Base-by-base conservation (phyloP, 495 filamentous ascomycete species). In the Penicillium egyptiacum region DNA sequence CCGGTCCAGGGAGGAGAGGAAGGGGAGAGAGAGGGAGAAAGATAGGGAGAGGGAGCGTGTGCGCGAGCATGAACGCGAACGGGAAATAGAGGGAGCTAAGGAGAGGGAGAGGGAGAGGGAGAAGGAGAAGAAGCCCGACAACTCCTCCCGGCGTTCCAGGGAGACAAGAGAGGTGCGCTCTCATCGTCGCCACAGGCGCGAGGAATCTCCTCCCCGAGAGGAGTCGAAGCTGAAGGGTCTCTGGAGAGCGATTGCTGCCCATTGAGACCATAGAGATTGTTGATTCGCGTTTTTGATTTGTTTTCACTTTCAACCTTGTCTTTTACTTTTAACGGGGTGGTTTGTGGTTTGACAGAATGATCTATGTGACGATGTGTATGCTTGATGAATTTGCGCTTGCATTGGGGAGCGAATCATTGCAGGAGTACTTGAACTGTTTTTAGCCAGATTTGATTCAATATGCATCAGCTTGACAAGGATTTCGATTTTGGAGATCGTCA, bases 201-300 rank as follows among this genome's bases (percentile, higher is more conserved):
- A 75, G 26, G 63, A 68, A 19, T 72, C 71, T 14, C 72, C 74
- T 0, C 66, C 65, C 9, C 63, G 58, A 44, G 63, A 65, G 35
- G 58, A 64, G 35, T 72, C 74, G n/a, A 73, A 64, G 46, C 53
- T 79, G 45, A 77, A 73, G 63, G 59, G 63, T 16, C 25, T 79
- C 40, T 60, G 75, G 58, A 72, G 71, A 50, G 65, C 69, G 8
- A 70, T 76, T 65, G 55, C 68, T 61, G 72, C 68, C 31, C 60
- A 74, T 41, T 75, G 56, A 68, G 57, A 14, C 12, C 39, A 56
- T 57, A 30, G 7, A 39, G 14, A 9, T 53, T 57, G 52, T 44
- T 1, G 0, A 9, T 28, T 31, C 48, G 33, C 28, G 6, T 55
- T 49, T 49, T 48, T 51, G 16, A 50, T 53, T 45, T 37, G 22